Conservation (phyloP, 176 grass and related monocot genomes). For the Aegilops longissima region DNA sequence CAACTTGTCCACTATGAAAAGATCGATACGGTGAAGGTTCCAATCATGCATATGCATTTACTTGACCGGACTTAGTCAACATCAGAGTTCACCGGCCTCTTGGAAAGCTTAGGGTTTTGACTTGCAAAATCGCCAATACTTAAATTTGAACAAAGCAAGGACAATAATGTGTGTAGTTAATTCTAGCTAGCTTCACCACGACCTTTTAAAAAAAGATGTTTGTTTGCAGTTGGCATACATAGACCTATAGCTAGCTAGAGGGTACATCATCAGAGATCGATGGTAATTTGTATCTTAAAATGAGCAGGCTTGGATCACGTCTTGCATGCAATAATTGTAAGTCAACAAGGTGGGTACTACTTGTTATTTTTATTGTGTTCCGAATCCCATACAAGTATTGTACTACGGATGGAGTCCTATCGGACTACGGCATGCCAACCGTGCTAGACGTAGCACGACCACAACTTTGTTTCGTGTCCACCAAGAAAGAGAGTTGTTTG, state of each 20-base stretch:
- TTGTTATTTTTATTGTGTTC: no score
- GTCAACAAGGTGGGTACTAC: background rate
- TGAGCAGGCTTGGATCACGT: background rate
- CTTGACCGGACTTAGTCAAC: background rate
- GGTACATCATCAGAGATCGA: background rate
- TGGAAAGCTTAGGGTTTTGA: background rate
- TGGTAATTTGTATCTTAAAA: background rate
- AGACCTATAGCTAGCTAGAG: background rate
- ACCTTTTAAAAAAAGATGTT: background rate
- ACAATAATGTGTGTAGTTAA: background rate
- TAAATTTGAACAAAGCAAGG: background rate
- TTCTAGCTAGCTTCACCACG: background rate
- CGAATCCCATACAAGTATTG: no score
- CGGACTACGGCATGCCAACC: no score
- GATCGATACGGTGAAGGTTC: background rate
- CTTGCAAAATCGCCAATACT: background rate
- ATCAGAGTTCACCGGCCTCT: background rate
- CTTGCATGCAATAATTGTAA: background rate
- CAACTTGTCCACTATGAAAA: background rate
- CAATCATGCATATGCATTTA: background rate
- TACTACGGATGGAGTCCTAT: no score
- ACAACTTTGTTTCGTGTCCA: no score
- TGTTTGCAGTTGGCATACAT: background rate
- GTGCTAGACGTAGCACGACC: no score
- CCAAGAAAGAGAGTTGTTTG: no score